These are phyloP conservation scores for Phalaenopsis equestris DNA, from an alignment of 106 monocot species.

Conservation along the genomic window DNA sequence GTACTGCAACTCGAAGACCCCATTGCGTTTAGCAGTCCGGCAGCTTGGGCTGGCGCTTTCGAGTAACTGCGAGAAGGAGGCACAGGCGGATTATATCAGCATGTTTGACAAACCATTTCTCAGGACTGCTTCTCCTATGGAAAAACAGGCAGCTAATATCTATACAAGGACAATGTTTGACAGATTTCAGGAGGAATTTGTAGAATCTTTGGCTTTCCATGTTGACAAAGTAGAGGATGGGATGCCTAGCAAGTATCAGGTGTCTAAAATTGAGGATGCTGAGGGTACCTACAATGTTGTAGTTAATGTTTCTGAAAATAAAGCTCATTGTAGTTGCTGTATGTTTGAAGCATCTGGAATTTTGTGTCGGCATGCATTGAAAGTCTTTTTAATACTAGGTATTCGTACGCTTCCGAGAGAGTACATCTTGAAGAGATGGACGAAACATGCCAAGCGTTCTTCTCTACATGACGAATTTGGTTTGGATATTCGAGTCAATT, in stretches of 20 bases:
- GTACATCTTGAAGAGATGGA: conserved; percentile 69
- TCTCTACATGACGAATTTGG: conserved; percentile 38
- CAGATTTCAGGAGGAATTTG: conserved; percentile 60
- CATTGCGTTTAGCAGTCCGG: conserved; percentile 33
- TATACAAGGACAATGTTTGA: conserved; percentile 56
- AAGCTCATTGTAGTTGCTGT: conserved; percentile 52
- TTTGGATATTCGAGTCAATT: conserved; percentile 31
- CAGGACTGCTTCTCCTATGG: conserved; percentile 61
- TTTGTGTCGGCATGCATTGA: conserved; percentile 60
- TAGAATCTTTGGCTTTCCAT: conserved; percentile 55
- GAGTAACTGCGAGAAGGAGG: conserved; percentile 40
- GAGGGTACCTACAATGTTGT: conserved; percentile 28
- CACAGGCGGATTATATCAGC: conserved; percentile 45
- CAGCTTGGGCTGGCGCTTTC: conserved; percentile 38
- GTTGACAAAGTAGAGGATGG: conserved; percentile 50
- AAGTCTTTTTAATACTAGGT: conserved; percentile 40
- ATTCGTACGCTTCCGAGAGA: conserved; percentile 50
- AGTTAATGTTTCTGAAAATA: conserved; percentile 31
- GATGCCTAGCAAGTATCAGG: conserved; percentile 31
- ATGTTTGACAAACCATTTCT: conserved; percentile 47
- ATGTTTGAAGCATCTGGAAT: conserved; percentile 65
- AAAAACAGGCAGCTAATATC: conserved; percentile 57
- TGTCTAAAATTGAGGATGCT: conserved; percentile 38
- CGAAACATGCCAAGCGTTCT: conserved; percentile 51
- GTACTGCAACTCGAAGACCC: conserved; percentile 34